Evolutionary conservation across 192 early-diverging fungal species (phyloP).

Genomic region (Cetraspora pellucida): DNA sequence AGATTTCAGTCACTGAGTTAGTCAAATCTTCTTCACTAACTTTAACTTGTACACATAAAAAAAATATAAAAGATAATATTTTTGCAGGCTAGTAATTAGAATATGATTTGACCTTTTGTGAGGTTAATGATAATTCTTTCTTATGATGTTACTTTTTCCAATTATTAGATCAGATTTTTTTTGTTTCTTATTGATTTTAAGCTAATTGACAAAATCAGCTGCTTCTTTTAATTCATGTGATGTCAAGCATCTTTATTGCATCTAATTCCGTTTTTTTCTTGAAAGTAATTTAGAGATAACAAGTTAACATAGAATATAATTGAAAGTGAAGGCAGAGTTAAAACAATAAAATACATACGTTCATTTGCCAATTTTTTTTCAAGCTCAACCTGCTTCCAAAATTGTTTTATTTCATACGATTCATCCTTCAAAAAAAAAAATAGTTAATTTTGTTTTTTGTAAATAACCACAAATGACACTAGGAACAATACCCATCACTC

Average conservation of each 20-base stretch:
- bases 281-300: constrained; percentile 8
- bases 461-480: neutral
- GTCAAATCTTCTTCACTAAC: no score
- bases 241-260: neutral
- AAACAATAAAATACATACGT: neutral
- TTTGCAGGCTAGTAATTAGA: neutral
- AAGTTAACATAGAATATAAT: constrained; percentile 6
- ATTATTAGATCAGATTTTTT: neutral
- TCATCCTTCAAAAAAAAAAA: constrained; percentile 9
- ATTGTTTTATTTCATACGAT: neutral
- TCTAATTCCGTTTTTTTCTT: neutral
- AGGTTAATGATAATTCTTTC: neutral
- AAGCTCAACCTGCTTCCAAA: neutral
- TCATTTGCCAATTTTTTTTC: neutral
- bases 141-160: neutral
- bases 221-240: neutral
- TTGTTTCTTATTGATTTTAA: neutral
- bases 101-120: neutral
- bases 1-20: no score
- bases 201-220: neutral
- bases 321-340: neutral
- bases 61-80: neutral
- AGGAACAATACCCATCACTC: neutral
- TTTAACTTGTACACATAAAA: no score
- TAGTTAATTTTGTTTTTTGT: neutral